Evolutionary conservation across 2,329 filamentous ascomycete genomes (phyloP).

Genomic region (Fusarium sp.): DNA sequence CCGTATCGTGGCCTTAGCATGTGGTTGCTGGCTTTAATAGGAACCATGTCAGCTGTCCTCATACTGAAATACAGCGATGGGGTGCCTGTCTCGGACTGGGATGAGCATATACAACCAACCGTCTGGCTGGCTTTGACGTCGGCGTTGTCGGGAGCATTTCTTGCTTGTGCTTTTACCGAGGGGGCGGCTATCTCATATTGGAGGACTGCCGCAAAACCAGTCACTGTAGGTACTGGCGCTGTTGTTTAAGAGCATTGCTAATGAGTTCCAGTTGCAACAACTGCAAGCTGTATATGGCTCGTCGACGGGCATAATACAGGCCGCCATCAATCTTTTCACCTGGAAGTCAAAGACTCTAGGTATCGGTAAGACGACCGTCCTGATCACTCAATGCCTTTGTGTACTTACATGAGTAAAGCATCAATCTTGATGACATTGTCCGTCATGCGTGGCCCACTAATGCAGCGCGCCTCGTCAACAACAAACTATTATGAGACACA

Average conservation of each 20-base stretch:
- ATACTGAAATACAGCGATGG: conserved; percentile 38
- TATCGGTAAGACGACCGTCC: background rate
- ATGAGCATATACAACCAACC: conserved; percentile 35
- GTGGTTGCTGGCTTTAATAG: conserved; percentile 32
- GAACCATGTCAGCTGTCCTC: conserved; percentile 26
- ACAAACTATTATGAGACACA: conserved; percentile 23
- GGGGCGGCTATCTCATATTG: conserved; percentile 41
- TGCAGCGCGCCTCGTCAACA: conserved; percentile 39
- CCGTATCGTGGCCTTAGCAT: conserved; percentile 32
- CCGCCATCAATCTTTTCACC: conserved; percentile 24
- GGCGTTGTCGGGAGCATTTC: conserved; percentile 34
- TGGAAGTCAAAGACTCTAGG: conserved; percentile 36
- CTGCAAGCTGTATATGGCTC: conserved; percentile 36
- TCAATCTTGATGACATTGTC: conserved; percentile 40
- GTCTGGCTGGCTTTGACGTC: conserved; percentile 42
- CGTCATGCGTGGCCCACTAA: conserved; percentile 32
- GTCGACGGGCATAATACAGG: conserved; percentile 37
- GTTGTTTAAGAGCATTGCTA: no score
- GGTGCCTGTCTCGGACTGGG: conserved; percentile 35
- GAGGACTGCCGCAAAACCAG: conserved; percentile 33
- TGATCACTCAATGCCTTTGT: accelerated
- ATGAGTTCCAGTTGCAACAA: conserved; percentile 30
- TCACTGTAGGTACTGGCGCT: conserved; percentile 36
- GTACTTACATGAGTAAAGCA: conserved; percentile 9
- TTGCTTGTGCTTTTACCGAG: conserved; percentile 38